Evolutionary conservation across 495 filamentous ascomycete species (phyloP).

Genomic region (Neurospora terricola): DNA sequence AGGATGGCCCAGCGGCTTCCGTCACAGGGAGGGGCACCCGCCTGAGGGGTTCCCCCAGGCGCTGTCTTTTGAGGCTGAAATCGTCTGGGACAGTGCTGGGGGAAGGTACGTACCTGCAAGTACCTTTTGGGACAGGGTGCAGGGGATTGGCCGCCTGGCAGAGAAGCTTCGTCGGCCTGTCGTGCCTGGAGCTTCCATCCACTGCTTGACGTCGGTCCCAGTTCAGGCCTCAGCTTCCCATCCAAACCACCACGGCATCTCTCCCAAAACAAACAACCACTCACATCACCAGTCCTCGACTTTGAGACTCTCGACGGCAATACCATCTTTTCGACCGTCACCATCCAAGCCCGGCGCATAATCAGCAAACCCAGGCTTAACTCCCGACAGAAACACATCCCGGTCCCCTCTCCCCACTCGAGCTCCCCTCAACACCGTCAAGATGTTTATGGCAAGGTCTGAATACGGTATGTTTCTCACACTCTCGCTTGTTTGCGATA

Average conservation of each 20-base stretch:
- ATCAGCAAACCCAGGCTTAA: neutral
- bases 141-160: slow-evolving; percentile 13
- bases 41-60: neutral
- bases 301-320: neutral
- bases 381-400: neutral
- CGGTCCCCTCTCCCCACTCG: neutral
- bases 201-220: slow-evolving; percentile 1
- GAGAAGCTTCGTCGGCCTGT: slow-evolving; percentile 20
- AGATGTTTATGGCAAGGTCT: slow-evolving; percentile 98
- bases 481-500: neutral
- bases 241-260: neutral
- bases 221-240: slow-evolving; percentile 22
- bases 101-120: slow-evolving; percentile 10
- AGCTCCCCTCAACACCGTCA: slow-evolving; percentile 34
- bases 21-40: neutral
- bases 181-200: slow-evolving; percentile 24
- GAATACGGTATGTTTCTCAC: slow-evolving; percentile 72
- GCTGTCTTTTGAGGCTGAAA: neutral
- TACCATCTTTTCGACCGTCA: slow-evolving; percentile 10
- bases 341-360: neutral
- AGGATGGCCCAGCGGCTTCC: neutral
- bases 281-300: slow-evolving; percentile 1
- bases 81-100: neutral
- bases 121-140: slow-evolving; percentile 4
- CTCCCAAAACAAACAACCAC: slow-evolving; percentile 1